Base-by-base conservation (phyloP, 176 grass and related monocot species). In the Oryza officinalis region DNA sequence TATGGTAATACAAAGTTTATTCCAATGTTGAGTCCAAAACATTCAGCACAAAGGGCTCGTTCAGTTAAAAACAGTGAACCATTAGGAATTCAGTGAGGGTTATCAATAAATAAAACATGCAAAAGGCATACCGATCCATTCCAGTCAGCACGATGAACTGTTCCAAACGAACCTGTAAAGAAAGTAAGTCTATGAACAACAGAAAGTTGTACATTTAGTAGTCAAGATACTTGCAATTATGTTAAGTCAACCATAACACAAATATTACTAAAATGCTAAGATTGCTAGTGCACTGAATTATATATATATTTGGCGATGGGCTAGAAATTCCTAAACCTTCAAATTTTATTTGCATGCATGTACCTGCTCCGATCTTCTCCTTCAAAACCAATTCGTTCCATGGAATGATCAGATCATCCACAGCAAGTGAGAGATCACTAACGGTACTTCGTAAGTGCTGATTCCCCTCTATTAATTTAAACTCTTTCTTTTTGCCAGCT, bases 281-380 rank as follows among this genome's bases (percentile, higher is more conserved):
- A 72, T 54, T 78, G 23, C 22, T 78, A 59, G 38, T 73, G 40
- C 9, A 67, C 72, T 78, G 13, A 13, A 59, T 61, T 65, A 33
- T 5, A 73, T 78, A 61, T 17, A 30, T 72, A 38, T 72, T 72
- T 65, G 27, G 15, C n/a, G 31, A 26, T 32, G 4, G 43, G 31
- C 27, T 64, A 79, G 22, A 78, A 59, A 65, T 78, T 35, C 27
- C 32, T 47, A 3, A 79, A 83, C 11, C 74, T 73, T 28, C 9
- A 8, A 33, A 8, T 83, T 32, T n/a, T 47, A 49, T 61, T 30
- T 82, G 32, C 17, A 26, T 4, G 14, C 26, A 26, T 67, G 65
- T 92, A 98, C 96, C 96, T 92, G 91, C 96, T 77, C 96, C 96
- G 86, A 98, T 98, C 70, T 91, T 98, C 84, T 98, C 93, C 81